Percentiles rank a stretch among this genome's conserved stretches.
phyloP scores from a whole-genome alignment of 2,329 filamentous ascomycete species.

The Beauveria asiatica region DNA sequence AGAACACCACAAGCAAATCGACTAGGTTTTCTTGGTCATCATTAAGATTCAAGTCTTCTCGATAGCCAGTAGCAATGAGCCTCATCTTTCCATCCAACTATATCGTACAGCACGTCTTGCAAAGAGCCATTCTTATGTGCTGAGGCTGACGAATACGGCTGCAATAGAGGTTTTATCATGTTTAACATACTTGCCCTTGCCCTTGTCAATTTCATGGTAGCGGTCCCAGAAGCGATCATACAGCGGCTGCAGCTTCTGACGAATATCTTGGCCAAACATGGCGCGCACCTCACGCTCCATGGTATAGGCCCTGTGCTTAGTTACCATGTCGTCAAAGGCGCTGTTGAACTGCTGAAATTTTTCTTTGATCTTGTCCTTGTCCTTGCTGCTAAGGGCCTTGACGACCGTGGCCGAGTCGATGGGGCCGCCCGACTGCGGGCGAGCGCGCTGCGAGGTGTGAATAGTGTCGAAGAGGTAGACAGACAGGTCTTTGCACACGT shows the following conservation, averaged over 20 bases:
- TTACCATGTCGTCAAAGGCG: slow-evolving; percentile 81
- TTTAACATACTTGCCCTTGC: slow-evolving; percentile 96
- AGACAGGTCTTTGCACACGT: slow-evolving; percentile 82
- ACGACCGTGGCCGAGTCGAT: slow-evolving; percentile 79
- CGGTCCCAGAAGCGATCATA: slow-evolving; percentile 95
- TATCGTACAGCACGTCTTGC: neutral
- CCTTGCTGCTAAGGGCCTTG: slow-evolving; percentile 76
- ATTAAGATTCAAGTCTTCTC: neutral
- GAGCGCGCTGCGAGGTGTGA: slow-evolving; percentile 64
- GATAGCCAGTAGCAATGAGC: neutral
- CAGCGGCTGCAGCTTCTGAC: slow-evolving; percentile 84
- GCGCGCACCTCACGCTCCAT: slow-evolving; percentile 89
- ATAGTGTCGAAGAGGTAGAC: slow-evolving; percentile 82
- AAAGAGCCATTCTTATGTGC: slow-evolving; percentile 19
- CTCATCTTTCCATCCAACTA: neutral
- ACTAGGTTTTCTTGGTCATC: neutral
- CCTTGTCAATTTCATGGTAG: slow-evolving; percentile 96
- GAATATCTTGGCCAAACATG: slow-evolving; percentile 74
- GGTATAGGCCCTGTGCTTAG: slow-evolving; percentile 69
- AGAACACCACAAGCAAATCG: neutral
- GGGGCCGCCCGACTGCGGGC: slow-evolving; percentile 64
- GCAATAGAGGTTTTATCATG: slow-evolving; percentile 83
- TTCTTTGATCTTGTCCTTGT: slow-evolving; percentile 92
- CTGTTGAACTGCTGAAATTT: slow-evolving; percentile 91
- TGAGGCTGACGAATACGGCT: slow-evolving; percentile 48